Percentiles rank a stretch among this genome's conserved stretches.
These are phyloP conservation scores for Byssothecium circinans DNA, from an alignment of 2,329 filamentous ascomycete genomes.

Conservation along the genomic window DNA sequence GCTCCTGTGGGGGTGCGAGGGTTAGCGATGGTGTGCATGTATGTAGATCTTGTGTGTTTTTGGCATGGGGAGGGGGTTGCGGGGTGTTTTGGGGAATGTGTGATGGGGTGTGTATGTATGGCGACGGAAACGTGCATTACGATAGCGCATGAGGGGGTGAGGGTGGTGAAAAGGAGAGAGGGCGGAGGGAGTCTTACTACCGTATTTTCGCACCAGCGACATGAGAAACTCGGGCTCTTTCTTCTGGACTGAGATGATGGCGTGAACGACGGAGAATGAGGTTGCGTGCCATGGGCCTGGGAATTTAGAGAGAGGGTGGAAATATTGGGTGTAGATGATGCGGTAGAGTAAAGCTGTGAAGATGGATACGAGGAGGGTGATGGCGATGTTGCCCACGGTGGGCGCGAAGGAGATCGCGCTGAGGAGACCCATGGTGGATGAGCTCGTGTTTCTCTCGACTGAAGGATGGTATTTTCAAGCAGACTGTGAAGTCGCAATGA, in stretches of 20 bases:
- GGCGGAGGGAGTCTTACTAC: conserved; percentile 18
- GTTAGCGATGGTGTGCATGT: not conserved
- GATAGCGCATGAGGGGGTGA: not conserved
- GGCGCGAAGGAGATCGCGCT: not conserved
- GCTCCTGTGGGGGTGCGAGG: conserved; percentile 22
- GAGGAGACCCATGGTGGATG: conserved; percentile 9
- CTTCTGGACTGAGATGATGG: conserved; percentile 29
- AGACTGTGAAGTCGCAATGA: too few relatives aligned
- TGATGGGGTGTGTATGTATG: not conserved
- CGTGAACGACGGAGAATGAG: conserved; percentile 36
- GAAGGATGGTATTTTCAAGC: too few relatives aligned
- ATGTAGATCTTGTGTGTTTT: not conserved
- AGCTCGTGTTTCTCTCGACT: too few relatives aligned
- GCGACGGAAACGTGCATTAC: not conserved
- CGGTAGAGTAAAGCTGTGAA: conserved; percentile 15
- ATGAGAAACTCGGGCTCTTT: conserved; percentile 34
- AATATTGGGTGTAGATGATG: conserved; percentile 42
- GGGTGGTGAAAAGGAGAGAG: not conserved
- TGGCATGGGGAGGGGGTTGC: not conserved
- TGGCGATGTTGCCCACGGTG: conserved; percentile 2
- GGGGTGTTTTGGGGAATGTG: not conserved
- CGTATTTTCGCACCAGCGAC: conserved; percentile 33
- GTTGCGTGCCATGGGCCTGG: conserved; percentile 48
- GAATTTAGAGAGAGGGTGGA: conserved; percentile 48
- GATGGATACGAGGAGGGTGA: conserved; percentile 7